phyloP scores from a whole-genome alignment of 257 asterid genomes.

The Plantago elongata region DNA sequence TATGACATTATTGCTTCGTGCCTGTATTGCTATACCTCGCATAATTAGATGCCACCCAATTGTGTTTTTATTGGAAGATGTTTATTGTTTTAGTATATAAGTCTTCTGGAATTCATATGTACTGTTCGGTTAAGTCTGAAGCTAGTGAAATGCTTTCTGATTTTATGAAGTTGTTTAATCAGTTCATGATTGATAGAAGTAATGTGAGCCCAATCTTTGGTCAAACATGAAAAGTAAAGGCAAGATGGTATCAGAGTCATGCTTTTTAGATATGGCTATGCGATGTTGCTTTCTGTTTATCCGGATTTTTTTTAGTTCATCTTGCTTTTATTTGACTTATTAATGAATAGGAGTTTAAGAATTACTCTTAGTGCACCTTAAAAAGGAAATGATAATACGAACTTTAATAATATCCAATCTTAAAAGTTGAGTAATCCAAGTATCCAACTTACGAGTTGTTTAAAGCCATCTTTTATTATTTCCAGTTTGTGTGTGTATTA shows the following conservation, averaged over 20 bases:
- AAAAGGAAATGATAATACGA: too few relatives aligned
- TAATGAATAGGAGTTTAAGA: too few relatives aligned
- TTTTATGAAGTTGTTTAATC: background rate
- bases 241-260: slow-evolving; percentile 1
- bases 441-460: too few relatives aligned
- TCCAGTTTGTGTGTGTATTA: too few relatives aligned
- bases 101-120: slow-evolving; percentile 6
- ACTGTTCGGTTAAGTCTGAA: slow-evolving; percentile 13
- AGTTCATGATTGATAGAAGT: background rate
- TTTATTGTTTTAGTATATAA: slow-evolving; percentile 21
- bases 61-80: slow-evolving; percentile 21
- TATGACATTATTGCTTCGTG: slow-evolving; percentile 27
- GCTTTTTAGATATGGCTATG: background rate
- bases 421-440: too few relatives aligned
- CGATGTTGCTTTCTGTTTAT: slow-evolving; percentile 1
- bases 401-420: too few relatives aligned
- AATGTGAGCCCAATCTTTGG: background rate
- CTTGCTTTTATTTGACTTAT: too few relatives aligned
- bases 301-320: background rate
- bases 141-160: slow-evolving; percentile 3
- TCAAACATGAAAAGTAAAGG: slow-evolving; percentile 5
- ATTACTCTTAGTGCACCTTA: too few relatives aligned
- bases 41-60: slow-evolving; percentile 28
- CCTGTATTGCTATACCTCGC: slow-evolving; percentile 28
- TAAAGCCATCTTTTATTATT: too few relatives aligned